phyloP scores from a whole-genome alignment of 1,284 basidiomycete species.

The Leccinum fallax region DNA sequence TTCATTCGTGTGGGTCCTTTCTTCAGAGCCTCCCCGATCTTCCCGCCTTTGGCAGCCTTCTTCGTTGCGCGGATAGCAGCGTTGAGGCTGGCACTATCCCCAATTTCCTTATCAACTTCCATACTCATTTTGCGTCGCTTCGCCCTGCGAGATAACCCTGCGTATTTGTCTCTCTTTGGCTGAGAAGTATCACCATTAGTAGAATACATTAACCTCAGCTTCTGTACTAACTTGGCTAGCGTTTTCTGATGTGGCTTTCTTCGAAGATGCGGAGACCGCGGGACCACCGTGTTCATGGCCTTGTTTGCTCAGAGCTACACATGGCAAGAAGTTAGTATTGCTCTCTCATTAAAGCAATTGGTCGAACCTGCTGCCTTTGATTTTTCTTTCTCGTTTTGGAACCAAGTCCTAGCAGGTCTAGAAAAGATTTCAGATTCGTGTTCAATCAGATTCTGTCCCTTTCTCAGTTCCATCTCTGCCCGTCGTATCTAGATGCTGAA shows the following conservation, averaged over 20 bases:
- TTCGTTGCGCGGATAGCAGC: constrained; percentile 87
- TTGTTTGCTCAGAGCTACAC: constrained; percentile 69
- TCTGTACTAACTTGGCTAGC: constrained; percentile 22
- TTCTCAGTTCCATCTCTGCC: constrained; percentile 96
- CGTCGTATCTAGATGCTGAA: constrained; percentile 60
- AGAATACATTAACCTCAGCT: background rate
- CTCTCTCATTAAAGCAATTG: background rate
- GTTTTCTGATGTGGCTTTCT: constrained; percentile 16
- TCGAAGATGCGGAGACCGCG: constrained; percentile 35
- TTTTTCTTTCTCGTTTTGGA: constrained; percentile 90
- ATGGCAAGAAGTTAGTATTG: constrained; percentile 4
- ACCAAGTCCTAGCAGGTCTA: constrained; percentile 96
- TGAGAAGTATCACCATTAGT: constrained; percentile 32
- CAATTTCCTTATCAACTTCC: constrained; percentile 73
- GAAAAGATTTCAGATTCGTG: constrained; percentile 95
- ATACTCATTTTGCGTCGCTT: constrained; percentile 86
- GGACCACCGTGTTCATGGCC: constrained; percentile 64
- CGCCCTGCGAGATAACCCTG: constrained; percentile 80
- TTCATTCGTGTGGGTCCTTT: constrained; percentile 17
- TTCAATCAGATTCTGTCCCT: constrained; percentile 95
- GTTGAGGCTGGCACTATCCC: constrained; percentile 56
- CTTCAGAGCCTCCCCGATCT: constrained; percentile 38
- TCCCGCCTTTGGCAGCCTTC: constrained; percentile 62
- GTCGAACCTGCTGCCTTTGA: constrained; percentile 72
- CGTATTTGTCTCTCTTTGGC: constrained; percentile 82